Evolutionary conservation across 2,329 filamentous ascomycete genomes (phyloP), one percentile per base, ranked within the genome.

Genomic region (Fusarium clavum): DNA sequence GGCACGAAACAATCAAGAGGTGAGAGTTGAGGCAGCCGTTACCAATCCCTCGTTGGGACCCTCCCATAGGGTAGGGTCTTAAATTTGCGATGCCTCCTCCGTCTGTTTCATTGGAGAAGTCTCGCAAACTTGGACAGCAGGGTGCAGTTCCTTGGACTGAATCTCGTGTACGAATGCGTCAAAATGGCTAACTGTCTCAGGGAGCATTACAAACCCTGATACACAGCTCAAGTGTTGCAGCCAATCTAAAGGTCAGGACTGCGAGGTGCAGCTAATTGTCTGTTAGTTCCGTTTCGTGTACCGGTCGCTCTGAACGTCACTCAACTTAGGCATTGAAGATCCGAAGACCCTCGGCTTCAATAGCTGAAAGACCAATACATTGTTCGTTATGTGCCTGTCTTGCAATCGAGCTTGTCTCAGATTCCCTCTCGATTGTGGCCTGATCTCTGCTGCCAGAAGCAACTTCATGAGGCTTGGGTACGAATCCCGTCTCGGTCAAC

Each of bases 161-260:
- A 30, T 51, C 55, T 53, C 66, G 66, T 38, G 48, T 62, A 43
- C 41, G 45, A 61, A 58, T 52, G 57, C 30, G 57, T 47, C 44
- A 47, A 44, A 29, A 57, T 68, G 67, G 49, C 32, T 70, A 55
- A 9, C 48, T 70, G 49, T 70, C 45, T 67, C 57, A 68, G 45
- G 40, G 51, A 62, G 56, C 18, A 56, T 55, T 53, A 34, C 25
- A 10, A 32, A 34, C 32, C 34, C 34, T 56, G 40, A 46, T 48
- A 45, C 41, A 41, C 47, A 53, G 22, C 55, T 43, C 38, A 54
- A 64, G 32, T 34, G 25, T n/a, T 30, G 14, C 54, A 20, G 29
- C 25, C 29, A 60, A 38, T 29, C 29, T 48, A 22, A 44, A 43
- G 30, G 47, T 14, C 32, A 22, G 24, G 47, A n/a, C 27, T 41